Evolutionary conservation across 768 basidiomycete species (phyloP), one percentile per base, ranked within the genome.

Genomic region (Amanita polypyramis): DNA sequence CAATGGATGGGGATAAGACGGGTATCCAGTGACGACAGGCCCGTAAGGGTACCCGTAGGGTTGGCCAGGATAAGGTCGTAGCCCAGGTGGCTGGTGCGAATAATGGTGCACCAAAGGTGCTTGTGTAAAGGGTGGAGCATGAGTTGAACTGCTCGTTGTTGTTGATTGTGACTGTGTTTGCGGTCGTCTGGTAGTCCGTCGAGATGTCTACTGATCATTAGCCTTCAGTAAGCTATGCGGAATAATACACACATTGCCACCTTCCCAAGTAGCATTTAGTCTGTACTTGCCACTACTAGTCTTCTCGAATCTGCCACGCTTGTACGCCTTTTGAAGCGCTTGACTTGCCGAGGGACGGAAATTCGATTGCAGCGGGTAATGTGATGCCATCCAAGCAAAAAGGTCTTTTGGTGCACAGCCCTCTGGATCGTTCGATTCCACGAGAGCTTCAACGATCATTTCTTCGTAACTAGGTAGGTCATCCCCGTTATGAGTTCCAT

Each of bases 271-370:
- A 5, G 80, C 66, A 59, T 83, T 92, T 17, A 92, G 60, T 34
- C 80, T 70, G 62, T 93, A 93, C 60, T 81, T 84, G 2, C 83
- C 84, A 43, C 72, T 71, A n/a, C 65, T 70, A 25, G 74, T 75
- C 60, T 92, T 93, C 58, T 85, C 80, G 45, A 93, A 73, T 20
- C 90, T 70, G 7, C 89, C 89, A 39, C 88, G 73, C 61, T 81
- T 85, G 63, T 70, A 88, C 3, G 90, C 89, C 55, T 91, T 92
- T 62, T 89, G 86, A 46, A 93, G 65, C 5, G 90, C 90, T 62
- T 93, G 90, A 56, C 85, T 88, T 3, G 90, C 90, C 2, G 86
- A 90, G 1, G 90, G 87, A 32, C 90, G 72, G 58, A 93, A 93
- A 66, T 92, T 93, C n/a, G 75, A 80, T 60, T 89, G 85, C 4